Conservation (phyloP, 768 basidiomycete genomes). For the Austroboletus eburneus region DNA sequence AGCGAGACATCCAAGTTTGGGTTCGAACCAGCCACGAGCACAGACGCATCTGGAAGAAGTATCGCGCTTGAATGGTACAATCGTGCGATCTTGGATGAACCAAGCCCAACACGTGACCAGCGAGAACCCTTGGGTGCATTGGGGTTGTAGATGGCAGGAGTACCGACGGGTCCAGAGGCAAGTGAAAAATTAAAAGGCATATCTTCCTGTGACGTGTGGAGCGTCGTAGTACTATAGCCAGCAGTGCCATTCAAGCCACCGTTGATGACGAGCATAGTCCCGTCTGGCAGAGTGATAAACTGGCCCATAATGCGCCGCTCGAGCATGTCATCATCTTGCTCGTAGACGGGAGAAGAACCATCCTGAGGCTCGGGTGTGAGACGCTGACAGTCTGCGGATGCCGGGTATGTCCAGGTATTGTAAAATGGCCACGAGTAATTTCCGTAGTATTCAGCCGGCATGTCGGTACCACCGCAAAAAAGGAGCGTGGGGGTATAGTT, state of each 20-base stretch:
- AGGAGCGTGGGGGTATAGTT: slow-evolving; percentile 81
- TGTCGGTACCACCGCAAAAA: slow-evolving; percentile 87
- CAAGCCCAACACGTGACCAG: slow-evolving; percentile 68
- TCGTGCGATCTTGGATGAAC: slow-evolving; percentile 62
- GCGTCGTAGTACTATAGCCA: slow-evolving; percentile 65
- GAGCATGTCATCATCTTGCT: slow-evolving; percentile 71
- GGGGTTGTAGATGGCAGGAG: slow-evolving; percentile 83
- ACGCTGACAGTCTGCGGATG: slow-evolving; percentile 71
- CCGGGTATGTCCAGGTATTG: slow-evolving; percentile 69
- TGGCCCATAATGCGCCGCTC: slow-evolving; percentile 87
- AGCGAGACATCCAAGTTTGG: slow-evolving; percentile 82
- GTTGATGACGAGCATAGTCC: slow-evolving; percentile 75
- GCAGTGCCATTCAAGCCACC: slow-evolving; percentile 86
- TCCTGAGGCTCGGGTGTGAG: slow-evolving; percentile 83
- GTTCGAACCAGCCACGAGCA: slow-evolving; percentile 89
- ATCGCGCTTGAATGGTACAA: slow-evolving; percentile 91
- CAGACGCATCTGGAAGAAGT: slow-evolving; percentile 82
- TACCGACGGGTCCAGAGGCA: slow-evolving; percentile 73
- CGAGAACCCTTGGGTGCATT: slow-evolving; percentile 63
- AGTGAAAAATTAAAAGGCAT: slow-evolving; percentile 75
- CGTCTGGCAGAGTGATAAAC: slow-evolving; percentile 79
- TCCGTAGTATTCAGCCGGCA: slow-evolving; percentile 70
- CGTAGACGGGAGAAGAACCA: slow-evolving; percentile 55
- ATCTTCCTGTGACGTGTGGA: slow-evolving; percentile 37
- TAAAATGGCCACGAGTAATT: slow-evolving; percentile 70